Evolutionary conservation across 2,329 filamentous ascomycete genomes (phyloP).

Genomic region (Talaromyces funiculosus): DNA sequence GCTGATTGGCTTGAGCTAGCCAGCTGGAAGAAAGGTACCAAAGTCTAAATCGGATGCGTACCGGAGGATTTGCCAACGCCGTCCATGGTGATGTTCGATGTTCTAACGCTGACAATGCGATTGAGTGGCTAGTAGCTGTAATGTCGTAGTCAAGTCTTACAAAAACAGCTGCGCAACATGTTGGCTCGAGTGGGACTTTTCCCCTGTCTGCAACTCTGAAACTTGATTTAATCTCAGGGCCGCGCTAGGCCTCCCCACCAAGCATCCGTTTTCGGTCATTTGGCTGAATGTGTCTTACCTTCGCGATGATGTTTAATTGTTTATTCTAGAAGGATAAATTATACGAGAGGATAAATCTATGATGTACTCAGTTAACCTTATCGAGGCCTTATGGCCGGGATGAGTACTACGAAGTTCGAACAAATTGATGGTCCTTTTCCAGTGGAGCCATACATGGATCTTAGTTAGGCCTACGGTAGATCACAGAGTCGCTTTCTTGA

Average conservation of each 20-base stretch:
- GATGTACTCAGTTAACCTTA: not conserved
- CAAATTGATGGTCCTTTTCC: not conserved
- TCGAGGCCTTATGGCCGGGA: not conserved
- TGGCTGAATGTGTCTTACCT: not conserved
- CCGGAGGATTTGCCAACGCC: not conserved
- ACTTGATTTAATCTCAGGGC: slow-evolving; percentile 1
- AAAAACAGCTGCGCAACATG: not conserved
- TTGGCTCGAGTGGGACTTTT: not conserved
- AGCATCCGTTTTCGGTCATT: not conserved
- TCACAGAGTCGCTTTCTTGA: not conserved
- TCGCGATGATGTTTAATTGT: not conserved
- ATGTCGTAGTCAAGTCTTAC: too few species aligned
- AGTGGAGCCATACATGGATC: not conserved
- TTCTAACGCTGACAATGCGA: too few species aligned
- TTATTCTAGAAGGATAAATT: not conserved
- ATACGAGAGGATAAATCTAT: not conserved
- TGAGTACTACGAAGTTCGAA: not conserved
- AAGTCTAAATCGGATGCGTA: not conserved
- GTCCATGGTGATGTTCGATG: not conserved
- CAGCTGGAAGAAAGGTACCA: not conserved
- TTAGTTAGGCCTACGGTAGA: not conserved
- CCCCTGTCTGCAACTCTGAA: not conserved
- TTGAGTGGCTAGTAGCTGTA: too few species aligned
- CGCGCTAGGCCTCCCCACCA: not conserved
- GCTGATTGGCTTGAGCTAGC: not conserved